phyloP scores from a whole-genome alignment of 2,329 filamentous ascomycete species.

The Verticillium nonalfalfae region DNA sequence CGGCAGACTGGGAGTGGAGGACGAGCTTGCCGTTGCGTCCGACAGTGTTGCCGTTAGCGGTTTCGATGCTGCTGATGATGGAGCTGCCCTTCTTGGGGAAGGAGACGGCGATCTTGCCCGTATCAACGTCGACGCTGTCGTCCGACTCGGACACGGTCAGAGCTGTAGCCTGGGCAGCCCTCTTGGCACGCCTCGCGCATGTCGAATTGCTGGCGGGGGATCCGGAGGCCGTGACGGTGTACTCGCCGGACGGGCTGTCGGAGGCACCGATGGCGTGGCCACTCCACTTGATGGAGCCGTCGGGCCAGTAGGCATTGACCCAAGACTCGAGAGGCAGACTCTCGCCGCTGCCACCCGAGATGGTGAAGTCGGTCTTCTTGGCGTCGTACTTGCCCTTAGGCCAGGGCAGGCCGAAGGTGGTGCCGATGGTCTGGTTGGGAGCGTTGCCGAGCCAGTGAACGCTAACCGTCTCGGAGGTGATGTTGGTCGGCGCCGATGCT shows the following conservation, averaged over 20 bases:
- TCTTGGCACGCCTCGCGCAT: neutral
- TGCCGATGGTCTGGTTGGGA: constrained; percentile 25
- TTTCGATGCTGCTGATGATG: constrained; percentile 32
- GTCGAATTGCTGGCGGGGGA: constrained; percentile 23
- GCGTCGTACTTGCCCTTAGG: constrained; percentile 29
- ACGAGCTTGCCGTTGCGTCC: constrained; percentile 43
- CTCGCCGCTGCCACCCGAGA: constrained; percentile 15
- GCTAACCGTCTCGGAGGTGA: constrained; percentile 3
- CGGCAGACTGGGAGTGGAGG: constrained; percentile 42
- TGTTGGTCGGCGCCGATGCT: constrained; percentile 3
- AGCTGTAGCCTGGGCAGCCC: constrained; percentile 13
- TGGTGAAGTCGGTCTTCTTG: constrained; percentile 28
- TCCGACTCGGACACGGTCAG: constrained; percentile 10
- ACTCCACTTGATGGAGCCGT: constrained; percentile 57
- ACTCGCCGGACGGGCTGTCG: constrained; percentile 30
- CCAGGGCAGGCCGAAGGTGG: constrained; percentile 39
- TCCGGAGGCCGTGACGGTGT: constrained; percentile 22
- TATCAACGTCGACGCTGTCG: constrained; percentile 30
- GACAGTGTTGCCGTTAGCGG: constrained; percentile 31
- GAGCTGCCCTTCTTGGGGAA: constrained; percentile 35
- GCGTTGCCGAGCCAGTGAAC: constrained; percentile 33
- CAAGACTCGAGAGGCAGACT: constrained; percentile 37
- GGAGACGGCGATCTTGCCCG: constrained; percentile 32
- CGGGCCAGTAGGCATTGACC: constrained; percentile 53
- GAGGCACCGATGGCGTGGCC: constrained; percentile 46